Evolutionary conservation across 139 green algal genomes (phyloP), one percentile per base, ranked within the genome.

Genomic region (Chlorella ohadii): DNA sequence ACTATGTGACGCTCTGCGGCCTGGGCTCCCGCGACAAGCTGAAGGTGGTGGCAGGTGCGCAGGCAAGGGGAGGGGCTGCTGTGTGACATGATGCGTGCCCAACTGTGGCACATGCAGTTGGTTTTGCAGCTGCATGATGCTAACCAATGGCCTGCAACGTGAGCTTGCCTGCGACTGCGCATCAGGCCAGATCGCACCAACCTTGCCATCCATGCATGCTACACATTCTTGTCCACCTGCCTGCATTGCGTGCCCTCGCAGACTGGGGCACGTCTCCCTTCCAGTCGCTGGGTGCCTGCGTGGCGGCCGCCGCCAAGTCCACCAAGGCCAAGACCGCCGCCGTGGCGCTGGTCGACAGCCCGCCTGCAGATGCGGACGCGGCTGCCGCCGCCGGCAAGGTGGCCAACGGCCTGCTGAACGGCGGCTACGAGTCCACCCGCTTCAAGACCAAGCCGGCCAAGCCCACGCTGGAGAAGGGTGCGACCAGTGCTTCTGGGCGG

Each of bases 381-480:
- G 34, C 76, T 85, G 65, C 82, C 72, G 61, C 71, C 13, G 79
- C 72, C 13, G 86, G 79, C 56, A 86, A 87, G 51, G 36, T 94
- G 25, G 76, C 89, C 19, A 82, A 79, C 25, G 96, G 96, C 34
- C 79, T 91, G 20, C 72, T 96, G 22, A 81, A 95, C 33, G 94
- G 92, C 51, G 92, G 84, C 44, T 98, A 96, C 77, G 96, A 98
- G 89, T 88, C 91, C 75, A 94, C 87, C 2, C 92, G 97, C 27
- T 99, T 98, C 93, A 99, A 99, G 91, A 87, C 81, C 80, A 95
- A 98, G 87, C 61, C 82, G 17, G 83, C 89, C 51, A 79, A 74
- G 36, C 85, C 90, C 63, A 89, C 89, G 31, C 70, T 90, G 33
- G 72, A 88, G 76, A 41, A 75, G 34, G 74, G 74, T 81, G 55